Base-by-base conservation (phyloP, 257 asterid genomes). In the Solanum sejunctum region DNA sequence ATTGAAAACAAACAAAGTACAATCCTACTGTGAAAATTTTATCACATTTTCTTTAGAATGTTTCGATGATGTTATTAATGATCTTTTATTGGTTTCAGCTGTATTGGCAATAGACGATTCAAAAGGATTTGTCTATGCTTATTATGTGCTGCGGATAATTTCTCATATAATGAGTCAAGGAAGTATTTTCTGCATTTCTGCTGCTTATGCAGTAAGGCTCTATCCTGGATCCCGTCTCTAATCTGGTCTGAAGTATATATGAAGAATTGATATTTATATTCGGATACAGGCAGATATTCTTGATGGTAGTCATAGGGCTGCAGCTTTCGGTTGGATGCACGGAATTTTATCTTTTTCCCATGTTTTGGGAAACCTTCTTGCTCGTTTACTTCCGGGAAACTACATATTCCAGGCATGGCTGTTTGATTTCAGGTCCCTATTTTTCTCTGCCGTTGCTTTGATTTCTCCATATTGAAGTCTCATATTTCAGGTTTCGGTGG, bases 331-430 rank as follows among this genome's bases (percentile, higher is more conserved):
- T 88, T 96, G 98, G 97, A 91, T 94, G 90, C 94, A 3, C 12
- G 99, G 99, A 66, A 90, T 96, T 39, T 94, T 94, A 87, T 96
- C 99, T 85, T 92, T 93, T 83, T 93, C 99, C 7, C 98, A 94
- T 86, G 97, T 96, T 39, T 52, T 93, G 60, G 99, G 98, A 57
- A 93, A 96, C 89, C n/a, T 89, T 55, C 88, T 94, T 3, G 98
- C 98, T 2, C 96, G 98, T 83, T 93, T 94, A 89, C 98, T 96
- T 77, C 97, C 98, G 1, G 98, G 87, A 72, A 81, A 71, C 36
- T 92, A 87, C 89, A 93, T 93, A 79, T 96, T 96, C 66, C 87
- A 78, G 95, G 99, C 91, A 92, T 77, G 91, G 75, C 5, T 70
- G 26, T 87, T 39, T 73, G 83, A 47, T 36, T 51, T 67, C 45